A percentile compares a stretch with the other conserved stretches of the same genome.
phyloP scores from a whole-genome alignment of 139 green algal species.

The Tetradesmus obliquus region DNA sequence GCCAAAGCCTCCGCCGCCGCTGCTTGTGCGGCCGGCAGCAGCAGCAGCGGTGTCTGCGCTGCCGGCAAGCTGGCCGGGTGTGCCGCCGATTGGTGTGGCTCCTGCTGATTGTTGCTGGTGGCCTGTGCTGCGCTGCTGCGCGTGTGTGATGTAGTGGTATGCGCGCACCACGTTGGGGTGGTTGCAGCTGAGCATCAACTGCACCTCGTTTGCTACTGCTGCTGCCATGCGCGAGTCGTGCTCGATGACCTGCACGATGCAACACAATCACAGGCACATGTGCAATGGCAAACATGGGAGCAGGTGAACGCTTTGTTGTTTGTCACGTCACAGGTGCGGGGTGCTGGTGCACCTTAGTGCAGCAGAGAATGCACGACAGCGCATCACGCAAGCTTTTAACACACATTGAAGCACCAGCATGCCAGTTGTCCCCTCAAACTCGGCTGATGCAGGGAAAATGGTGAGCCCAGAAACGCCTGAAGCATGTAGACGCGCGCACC shows the following conservation, averaged over 20 bases:
- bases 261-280: too few species aligned
- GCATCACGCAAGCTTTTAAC: not conserved
- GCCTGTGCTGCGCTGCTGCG: not conserved
- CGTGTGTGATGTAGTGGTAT: constrained; percentile 23
- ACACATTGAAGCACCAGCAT: not conserved
- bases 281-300: too few species aligned
- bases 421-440: not conserved
- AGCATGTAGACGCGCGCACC: not conserved
- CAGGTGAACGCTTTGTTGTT: too few species aligned
- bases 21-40: not conserved
- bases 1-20: too few species aligned
- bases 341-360: not conserved
- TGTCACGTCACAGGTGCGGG: too few species aligned
- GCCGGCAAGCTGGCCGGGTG: not conserved
- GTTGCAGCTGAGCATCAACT: constrained; percentile 19
- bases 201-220: not conserved
- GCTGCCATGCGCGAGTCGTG: constrained; percentile 12
- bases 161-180: constrained; percentile 49
- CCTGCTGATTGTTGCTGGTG: not conserved
- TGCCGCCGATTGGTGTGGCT: not conserved
- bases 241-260: constrained; percentile 30
- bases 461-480: too few species aligned
- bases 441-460: not conserved
- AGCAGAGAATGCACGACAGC: not conserved
- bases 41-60: not conserved